phyloP scores from a whole-genome alignment of 805 yeast species.

The Wickerhamomyces pijperi region DNA sequence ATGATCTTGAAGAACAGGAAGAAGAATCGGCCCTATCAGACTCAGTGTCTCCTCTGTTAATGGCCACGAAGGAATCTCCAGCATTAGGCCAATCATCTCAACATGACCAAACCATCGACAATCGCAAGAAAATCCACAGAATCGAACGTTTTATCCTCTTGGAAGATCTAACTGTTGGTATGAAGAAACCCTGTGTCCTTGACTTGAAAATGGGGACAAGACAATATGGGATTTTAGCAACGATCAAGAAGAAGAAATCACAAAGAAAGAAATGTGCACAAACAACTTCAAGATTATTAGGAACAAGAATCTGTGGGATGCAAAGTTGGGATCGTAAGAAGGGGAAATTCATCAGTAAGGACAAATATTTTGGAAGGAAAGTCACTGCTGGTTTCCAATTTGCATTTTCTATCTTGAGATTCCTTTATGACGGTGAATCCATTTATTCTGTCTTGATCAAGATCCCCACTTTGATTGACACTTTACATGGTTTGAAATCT shows the following conservation, averaged over 20 bases:
- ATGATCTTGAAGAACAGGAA: constrained; percentile 4
- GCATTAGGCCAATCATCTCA: background rate
- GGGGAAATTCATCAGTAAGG: constrained; percentile 51
- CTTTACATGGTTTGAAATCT: constrained; percentile 44
- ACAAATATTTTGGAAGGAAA: constrained; percentile 86
- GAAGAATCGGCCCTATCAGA: constrained; percentile 10
- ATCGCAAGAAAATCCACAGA: constrained; percentile 33
- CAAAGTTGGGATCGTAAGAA: constrained; percentile 58
- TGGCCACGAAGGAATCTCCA: constrained; percentile 8
- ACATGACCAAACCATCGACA: background rate
- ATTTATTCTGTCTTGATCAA: constrained; percentile 49
- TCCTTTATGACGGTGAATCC: constrained; percentile 64
- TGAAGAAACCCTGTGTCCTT: constrained; percentile 79
- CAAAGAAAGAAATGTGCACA: constrained; percentile 71
- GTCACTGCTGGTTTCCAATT: constrained; percentile 66
- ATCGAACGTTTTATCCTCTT: constrained; percentile 75
- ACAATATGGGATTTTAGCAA: constrained; percentile 95
- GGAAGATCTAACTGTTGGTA: constrained; percentile 82
- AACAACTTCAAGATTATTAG: constrained; percentile 74
- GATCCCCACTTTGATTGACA: constrained; percentile 53
- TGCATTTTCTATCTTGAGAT: constrained; percentile 61
- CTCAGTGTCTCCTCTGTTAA: constrained; percentile 12
- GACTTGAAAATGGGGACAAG: constrained; percentile 98
- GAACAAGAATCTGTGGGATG: constrained; percentile 92
- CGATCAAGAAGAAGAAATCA: constrained; percentile 54